Evolutionary conservation across 2,329 filamentous ascomycete genomes (phyloP).

Genomic region (Alternaria arbusti): DNA sequence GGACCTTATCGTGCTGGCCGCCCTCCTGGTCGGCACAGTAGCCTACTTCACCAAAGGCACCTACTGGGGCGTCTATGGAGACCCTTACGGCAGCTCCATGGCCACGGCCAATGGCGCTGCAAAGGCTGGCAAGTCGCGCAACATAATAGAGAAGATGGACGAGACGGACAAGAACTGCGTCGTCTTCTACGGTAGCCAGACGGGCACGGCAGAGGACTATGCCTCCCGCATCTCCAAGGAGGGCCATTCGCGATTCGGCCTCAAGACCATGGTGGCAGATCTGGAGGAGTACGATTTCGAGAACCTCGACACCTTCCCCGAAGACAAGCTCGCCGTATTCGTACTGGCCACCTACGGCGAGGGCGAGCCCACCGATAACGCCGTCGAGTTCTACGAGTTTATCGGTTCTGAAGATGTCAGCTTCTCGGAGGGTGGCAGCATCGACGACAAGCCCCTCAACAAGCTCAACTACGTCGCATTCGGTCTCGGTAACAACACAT

Average conservation of each 20-base stretch:
- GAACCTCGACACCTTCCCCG: constrained; percentile 85
- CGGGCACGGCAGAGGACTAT: constrained; percentile 97
- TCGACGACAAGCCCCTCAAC: constrained; percentile 72
- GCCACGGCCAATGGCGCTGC: constrained; percentile 68
- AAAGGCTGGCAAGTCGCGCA: constrained; percentile 84
- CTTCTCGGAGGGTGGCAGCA: constrained; percentile 73
- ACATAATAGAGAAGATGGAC: constrained; percentile 95
- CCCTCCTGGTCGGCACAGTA: constrained; percentile 82
- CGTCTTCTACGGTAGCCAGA: constrained; percentile 98
- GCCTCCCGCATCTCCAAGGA: constrained; percentile 96
- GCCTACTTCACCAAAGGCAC: constrained; percentile 99
- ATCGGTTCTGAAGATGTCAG: constrained; percentile 79
- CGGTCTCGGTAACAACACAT: constrained; percentile 97
- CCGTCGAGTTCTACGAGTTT: constrained; percentile 99
- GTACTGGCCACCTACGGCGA: constrained; percentile 97
- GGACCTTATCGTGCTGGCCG: constrained; percentile 88
- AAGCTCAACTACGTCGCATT: constrained; percentile 95
- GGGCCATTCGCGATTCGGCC: constrained; percentile 91
- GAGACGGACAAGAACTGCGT: constrained; percentile 96
- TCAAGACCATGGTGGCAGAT: constrained; percentile 98
- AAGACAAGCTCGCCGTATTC: constrained; percentile 93
- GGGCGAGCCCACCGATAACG: constrained; percentile 97
- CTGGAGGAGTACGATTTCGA: constrained; percentile 98
- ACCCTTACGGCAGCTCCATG: constrained; percentile 82
- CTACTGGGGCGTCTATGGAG: constrained; percentile 86